Evolutionary conservation across 441 rosid genomes (phyloP).

Genomic region (Mallotus japonicus): DNA sequence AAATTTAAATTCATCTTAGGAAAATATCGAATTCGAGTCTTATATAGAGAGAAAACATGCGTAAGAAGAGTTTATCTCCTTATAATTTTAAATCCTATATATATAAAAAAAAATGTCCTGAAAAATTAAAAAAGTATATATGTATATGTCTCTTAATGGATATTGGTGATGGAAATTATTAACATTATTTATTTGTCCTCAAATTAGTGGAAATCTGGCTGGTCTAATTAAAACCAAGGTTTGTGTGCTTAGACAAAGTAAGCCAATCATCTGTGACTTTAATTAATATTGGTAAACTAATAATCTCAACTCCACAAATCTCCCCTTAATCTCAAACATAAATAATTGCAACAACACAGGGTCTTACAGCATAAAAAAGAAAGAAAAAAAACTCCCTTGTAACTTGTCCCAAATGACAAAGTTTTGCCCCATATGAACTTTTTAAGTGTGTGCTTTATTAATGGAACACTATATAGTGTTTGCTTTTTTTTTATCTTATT

Average conservation of each 20-base stretch:
- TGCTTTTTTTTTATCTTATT: no score
- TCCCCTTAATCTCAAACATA: background rate
- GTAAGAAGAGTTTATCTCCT: no score
- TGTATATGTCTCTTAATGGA: constrained; percentile 1
- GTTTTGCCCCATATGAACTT: background rate
- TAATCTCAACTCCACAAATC: background rate
- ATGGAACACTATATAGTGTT: no score
- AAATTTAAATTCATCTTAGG: no score
- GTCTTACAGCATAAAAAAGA: background rate
- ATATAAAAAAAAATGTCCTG: no score
- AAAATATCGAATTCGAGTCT: no score
- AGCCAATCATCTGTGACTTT: constrained; percentile 34
- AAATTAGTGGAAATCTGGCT: constrained; percentile 50
- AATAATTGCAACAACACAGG: background rate
- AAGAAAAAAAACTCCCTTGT: background rate
- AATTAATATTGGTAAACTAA: background rate
- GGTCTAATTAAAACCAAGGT: constrained; percentile 52
- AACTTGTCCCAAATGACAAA: background rate
- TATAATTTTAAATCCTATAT: no score
- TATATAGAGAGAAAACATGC: no score
- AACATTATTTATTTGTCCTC: constrained; percentile 9
- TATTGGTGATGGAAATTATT: constrained; percentile 28
- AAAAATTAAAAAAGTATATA: no score
- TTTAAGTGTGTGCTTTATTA: no score
- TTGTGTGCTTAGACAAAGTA: constrained; percentile 30